phyloP scores from a whole-genome alignment of 2,329 filamentous ascomycete species.

The Parasarocladium wereldwijsianum region DNA sequence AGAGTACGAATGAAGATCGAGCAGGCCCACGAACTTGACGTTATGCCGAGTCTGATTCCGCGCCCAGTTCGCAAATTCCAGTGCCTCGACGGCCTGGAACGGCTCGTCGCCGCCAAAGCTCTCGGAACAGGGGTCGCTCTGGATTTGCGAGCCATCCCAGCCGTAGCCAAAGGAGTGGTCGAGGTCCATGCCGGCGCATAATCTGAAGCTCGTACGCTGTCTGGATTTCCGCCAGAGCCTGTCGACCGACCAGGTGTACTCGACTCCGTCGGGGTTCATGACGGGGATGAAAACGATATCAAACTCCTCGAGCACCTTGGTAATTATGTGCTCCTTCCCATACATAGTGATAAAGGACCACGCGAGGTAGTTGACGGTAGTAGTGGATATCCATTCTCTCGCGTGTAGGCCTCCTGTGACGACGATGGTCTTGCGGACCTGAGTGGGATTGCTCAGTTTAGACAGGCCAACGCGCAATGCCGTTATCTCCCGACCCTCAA shows the following conservation, averaged over 20 bases:
- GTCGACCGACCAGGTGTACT: constrained; percentile 85
- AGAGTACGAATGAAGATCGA: constrained; percentile 90
- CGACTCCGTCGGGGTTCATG: constrained; percentile 85
- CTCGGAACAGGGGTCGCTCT: constrained; percentile 75
- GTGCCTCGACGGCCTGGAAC: constrained; percentile 72
- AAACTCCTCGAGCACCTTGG: constrained; percentile 66
- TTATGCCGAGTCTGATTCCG: constrained; percentile 61
- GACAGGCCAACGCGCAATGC: constrained; percentile 59
- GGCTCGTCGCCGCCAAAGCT: constrained; percentile 72
- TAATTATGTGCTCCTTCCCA: constrained; percentile 56
- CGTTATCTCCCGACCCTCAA: constrained; percentile 74
- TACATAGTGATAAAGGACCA: constrained; percentile 79
- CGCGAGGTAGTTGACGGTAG: constrained; percentile 79
- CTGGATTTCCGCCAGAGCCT: constrained; percentile 91
- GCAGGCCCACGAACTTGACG: constrained; percentile 64
- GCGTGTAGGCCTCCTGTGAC: constrained; percentile 82
- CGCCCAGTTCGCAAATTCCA: constrained; percentile 66
- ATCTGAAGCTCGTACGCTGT: constrained; percentile 65
- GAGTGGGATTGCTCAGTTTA: constrained; percentile 14
- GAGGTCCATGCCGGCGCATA: constrained; percentile 79
- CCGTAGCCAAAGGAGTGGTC: constrained; percentile 76
- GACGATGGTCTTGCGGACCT: constrained; percentile 59
- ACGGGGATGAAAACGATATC: constrained; percentile 83
- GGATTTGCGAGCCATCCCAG: constrained; percentile 57
- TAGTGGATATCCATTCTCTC: constrained; percentile 90